Percentiles rank a stretch among this genome's conserved stretches.
phyloP scores from a whole-genome alignment of 2,329 filamentous ascomycete genomes.

The Penicillium oxalicum region DNA sequence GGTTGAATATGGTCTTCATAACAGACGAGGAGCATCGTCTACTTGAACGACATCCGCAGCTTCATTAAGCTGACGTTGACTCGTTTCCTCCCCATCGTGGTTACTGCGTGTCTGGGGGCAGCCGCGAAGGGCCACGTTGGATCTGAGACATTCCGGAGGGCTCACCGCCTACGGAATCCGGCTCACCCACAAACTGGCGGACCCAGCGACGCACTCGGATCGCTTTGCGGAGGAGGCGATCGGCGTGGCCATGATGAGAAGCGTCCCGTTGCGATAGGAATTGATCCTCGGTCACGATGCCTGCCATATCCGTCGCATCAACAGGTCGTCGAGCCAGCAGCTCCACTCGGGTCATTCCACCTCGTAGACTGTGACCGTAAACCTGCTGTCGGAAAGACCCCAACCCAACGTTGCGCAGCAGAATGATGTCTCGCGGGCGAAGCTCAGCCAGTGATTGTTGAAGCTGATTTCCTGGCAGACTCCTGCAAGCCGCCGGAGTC shows the following conservation, averaged over 20 bases:
- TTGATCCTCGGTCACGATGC: slow-evolving; percentile 46
- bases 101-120: slow-evolving; percentile 39
- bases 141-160: slow-evolving; percentile 15
- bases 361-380: slow-evolving; percentile 75
- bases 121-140: slow-evolving; percentile 16
- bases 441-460: slow-evolving; percentile 44
- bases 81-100: background rate
- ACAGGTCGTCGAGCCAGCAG: slow-evolving; percentile 56
- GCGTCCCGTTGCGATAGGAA: slow-evolving; percentile 40
- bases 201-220: slow-evolving; percentile 69
- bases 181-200: slow-evolving; percentile 56
- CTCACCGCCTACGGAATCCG: slow-evolving; percentile 28
- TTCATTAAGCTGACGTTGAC: no score
- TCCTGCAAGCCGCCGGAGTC: slow-evolving; percentile 16
- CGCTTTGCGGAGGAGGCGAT: slow-evolving; percentile 58
- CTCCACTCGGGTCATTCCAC: slow-evolving; percentile 62
- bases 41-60: no score
- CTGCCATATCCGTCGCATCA: slow-evolving; percentile 48
- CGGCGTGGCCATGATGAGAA: slow-evolving; percentile 22
- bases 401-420: slow-evolving; percentile 74
- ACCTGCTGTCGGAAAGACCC: slow-evolving; percentile 69
- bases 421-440: slow-evolving; percentile 66
- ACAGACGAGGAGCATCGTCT: no score
- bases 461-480: slow-evolving; percentile 27
- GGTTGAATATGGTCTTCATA: no score